Percentiles rank a stretch among this genome's conserved stretches.
These are phyloP conservation scores for Pseudonitzschia multiseries DNA, from an alignment of 108 stramenopile genomes.

Conservation along the genomic window DNA sequence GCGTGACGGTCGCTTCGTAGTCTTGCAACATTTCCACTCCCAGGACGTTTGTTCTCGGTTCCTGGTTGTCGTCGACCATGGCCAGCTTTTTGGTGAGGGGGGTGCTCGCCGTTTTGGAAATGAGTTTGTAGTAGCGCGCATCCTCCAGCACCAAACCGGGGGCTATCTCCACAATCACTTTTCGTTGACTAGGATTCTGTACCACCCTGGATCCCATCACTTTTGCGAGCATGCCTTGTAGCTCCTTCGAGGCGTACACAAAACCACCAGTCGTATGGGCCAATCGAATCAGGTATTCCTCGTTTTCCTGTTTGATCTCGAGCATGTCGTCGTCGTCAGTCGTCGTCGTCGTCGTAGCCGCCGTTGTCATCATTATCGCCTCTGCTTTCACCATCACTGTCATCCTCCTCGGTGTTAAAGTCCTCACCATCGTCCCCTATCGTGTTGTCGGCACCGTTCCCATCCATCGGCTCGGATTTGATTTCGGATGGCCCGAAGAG, in stretches of 20 bases:
- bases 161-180: slow-evolving; percentile 65
- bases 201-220: slow-evolving; percentile 38
- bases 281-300: slow-evolving; percentile 64
- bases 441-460: background rate
- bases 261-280: slow-evolving; percentile 72
- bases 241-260: slow-evolving; percentile 56
- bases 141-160: slow-evolving; percentile 51
- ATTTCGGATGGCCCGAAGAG: background rate
- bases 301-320: slow-evolving; percentile 60
- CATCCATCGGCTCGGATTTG: background rate
- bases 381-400: slow-evolving; percentile 26
- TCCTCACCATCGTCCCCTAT: slow-evolving; percentile 10
- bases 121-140: slow-evolving; percentile 46
- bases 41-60: slow-evolving; percentile 35
- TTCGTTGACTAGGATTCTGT: slow-evolving; percentile 40
- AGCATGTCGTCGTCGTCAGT: slow-evolving; percentile 20
- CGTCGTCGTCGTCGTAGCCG: slow-evolving; percentile 29
- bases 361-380: slow-evolving; percentile 1
- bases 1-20: slow-evolving; percentile 34
- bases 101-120: slow-evolving; percentile 43
- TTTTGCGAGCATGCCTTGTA: slow-evolving; percentile 53
- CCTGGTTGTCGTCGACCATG: slow-evolving; percentile 38
- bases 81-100: slow-evolving; percentile 35
- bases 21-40: slow-evolving; percentile 51
- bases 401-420: background rate